Evolutionary conservation across 129 eudicot species (phyloP).

Genomic region (Apium graveolens): DNA sequence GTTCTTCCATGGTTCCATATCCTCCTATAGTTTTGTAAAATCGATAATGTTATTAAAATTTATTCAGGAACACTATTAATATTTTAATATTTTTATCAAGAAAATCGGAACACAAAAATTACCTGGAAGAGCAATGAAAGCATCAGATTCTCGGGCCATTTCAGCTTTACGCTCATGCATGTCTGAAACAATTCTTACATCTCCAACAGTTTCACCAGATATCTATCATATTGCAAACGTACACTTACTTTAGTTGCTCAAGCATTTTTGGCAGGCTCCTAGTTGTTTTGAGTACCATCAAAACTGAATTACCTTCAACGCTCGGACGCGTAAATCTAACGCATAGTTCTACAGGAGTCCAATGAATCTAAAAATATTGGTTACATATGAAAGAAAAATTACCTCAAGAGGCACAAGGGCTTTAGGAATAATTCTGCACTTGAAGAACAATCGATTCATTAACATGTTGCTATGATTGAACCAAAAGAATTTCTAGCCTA

Average conservation of each 20-base stretch:
- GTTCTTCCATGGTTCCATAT: constrained; percentile 96
- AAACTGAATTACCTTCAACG: background rate
- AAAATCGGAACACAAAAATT: background rate
- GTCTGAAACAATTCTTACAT: constrained; percentile 73
- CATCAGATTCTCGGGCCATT: constrained; percentile 89
- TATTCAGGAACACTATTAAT: background rate
- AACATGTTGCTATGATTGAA: background rate
- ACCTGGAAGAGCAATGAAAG: constrained; percentile 98
- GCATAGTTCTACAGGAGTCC: background rate
- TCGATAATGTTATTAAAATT: background rate
- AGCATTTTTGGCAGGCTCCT: background rate
- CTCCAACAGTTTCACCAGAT: constrained; percentile 87
- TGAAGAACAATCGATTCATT: constrained; percentile 14
- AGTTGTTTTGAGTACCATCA: too few species aligned
- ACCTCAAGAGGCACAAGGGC: constrained; percentile 96
- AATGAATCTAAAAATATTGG: background rate
- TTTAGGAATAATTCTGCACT: constrained; percentile 83
- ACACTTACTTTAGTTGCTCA: background rate
- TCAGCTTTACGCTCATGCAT: constrained; percentile 97
- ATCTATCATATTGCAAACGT: constrained; percentile 35
- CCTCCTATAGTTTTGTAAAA: constrained; percentile 48
- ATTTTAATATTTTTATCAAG: background rate
- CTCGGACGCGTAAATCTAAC: background rate
- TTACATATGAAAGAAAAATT: constrained; percentile 13
- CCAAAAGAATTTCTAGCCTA: background rate